These are phyloP conservation scores for Wallacemonas sp. DNA, from an alignment of 208 protist genomes.

Conservation along the genomic window DNA sequence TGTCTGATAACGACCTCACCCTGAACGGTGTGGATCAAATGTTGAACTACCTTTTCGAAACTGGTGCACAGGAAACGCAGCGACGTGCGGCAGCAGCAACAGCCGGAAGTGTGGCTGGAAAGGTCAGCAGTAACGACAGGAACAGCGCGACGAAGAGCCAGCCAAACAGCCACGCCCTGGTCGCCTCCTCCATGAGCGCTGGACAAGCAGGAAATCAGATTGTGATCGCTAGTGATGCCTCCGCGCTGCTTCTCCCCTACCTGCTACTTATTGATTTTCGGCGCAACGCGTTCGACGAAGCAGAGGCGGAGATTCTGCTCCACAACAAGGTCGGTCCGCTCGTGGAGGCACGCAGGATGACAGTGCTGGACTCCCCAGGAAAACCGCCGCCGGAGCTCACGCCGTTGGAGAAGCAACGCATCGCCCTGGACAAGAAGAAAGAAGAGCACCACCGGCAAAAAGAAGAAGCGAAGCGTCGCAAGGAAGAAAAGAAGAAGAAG, in stretches of 20 bases:
- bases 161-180: background rate
- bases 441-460: slow-evolving; percentile 9
- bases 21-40: slow-evolving; percentile 33
- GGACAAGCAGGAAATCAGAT: background rate
- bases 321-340: slow-evolving; percentile 11
- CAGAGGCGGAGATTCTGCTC: background rate
- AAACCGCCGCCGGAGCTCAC: slow-evolving; percentile 3
- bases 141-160: too few species aligned
- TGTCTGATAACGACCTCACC: slow-evolving; percentile 51
- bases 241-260: slow-evolving; percentile 24
- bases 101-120: background rate
- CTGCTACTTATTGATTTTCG: slow-evolving; percentile 25
- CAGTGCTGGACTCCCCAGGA: slow-evolving; percentile 8
- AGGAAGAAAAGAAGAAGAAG: slow-evolving; percentile 9
- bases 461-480: slow-evolving; percentile 10
- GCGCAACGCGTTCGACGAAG: slow-evolving; percentile 8
- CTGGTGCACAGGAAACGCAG: too few species aligned
- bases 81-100: too few species aligned
- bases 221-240: slow-evolving; percentile 1
- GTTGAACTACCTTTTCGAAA: slow-evolving; percentile 27
- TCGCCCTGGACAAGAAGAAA: slow-evolving; percentile 2
- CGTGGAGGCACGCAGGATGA: slow-evolving; percentile 9
- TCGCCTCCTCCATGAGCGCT: background rate
- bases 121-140: background rate
- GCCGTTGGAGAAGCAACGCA: slow-evolving; percentile 4